Evolutionary conservation across 371 early-diverging fungal species (phyloP).

Genomic region (Rhizopus delemar): DNA sequence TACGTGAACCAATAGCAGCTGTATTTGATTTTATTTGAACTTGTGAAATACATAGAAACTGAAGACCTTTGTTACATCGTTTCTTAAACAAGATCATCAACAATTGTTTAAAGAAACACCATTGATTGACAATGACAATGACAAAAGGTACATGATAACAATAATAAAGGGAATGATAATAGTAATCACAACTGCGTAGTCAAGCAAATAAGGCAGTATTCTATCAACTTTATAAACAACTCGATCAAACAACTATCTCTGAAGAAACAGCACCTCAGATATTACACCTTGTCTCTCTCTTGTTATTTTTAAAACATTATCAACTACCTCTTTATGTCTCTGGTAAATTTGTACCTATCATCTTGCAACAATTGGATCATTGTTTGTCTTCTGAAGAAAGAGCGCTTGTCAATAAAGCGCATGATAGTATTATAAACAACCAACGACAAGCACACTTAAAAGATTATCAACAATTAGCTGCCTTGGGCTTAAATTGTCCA

Average conservation of each 20-base stretch:
- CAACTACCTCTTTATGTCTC: constrained; percentile 23
- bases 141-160: background rate
- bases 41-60: constrained; percentile 7
- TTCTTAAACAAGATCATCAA: constrained; percentile 10
- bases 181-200: background rate
- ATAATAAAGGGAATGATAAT: background rate
- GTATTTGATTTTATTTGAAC: background rate
- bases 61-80: constrained; percentile 3
- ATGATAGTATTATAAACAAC: constrained; percentile 17
- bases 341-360: constrained; percentile 27
- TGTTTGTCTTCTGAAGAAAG: constrained; percentile 3
- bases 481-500: constrained; percentile 4
- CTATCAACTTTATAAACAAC: constrained; percentile 16
- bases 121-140: background rate
- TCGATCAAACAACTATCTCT: constrained; percentile 7
- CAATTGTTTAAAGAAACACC: constrained; percentile 5
- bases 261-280: constrained; percentile 15
- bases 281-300: constrained; percentile 17
- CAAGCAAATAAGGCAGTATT: constrained; percentile 6
- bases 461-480: constrained; percentile 6
- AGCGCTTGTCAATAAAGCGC: constrained; percentile 1
- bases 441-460: constrained; percentile 2
- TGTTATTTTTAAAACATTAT: constrained; percentile 15
- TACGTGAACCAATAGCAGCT: background rate
- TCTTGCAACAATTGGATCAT: constrained; percentile 13